Evolutionary conservation across 805 yeast genomes (phyloP).

Genomic region (Saccharomycopsis malanga): DNA sequence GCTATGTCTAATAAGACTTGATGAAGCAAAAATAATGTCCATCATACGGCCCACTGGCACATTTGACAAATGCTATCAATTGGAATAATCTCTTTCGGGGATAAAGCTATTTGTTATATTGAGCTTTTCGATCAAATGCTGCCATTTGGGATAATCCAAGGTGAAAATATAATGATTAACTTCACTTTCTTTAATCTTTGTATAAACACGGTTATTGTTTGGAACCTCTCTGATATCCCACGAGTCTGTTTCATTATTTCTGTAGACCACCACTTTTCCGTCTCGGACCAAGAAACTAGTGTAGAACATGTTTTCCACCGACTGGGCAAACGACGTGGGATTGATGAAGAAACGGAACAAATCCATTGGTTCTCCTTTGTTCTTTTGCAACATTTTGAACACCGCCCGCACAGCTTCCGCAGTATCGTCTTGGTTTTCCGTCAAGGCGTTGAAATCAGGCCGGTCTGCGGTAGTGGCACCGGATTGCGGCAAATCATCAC

Average conservation of each 20-base stretch:
- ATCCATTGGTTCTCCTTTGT: slow-evolving; percentile 38
- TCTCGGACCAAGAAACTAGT: slow-evolving; percentile 75
- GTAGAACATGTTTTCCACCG: slow-evolving; percentile 79
- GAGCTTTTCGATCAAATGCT: slow-evolving; percentile 43
- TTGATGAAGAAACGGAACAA: slow-evolving; percentile 64
- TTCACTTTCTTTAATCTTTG: slow-evolving; percentile 26
- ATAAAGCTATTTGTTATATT: slow-evolving; percentile 43
- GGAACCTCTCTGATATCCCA: slow-evolving; percentile 31
- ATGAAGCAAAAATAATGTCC: too few relatives aligned
- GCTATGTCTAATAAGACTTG: too few relatives aligned
- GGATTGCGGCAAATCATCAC: slow-evolving; percentile 27
- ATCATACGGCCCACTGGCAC: too few relatives aligned
- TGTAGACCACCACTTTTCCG: slow-evolving; percentile 41
- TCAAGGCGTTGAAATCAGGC: slow-evolving; percentile 45
- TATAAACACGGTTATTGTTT: slow-evolving; percentile 25
- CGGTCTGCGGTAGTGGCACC: slow-evolving; percentile 52
- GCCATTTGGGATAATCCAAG: slow-evolving; percentile 64
- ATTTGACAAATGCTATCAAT: too few relatives aligned
- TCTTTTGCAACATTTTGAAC: slow-evolving; percentile 35
- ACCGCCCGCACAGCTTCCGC: slow-evolving; percentile 57
- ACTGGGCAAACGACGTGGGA: slow-evolving; percentile 68
- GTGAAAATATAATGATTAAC: slow-evolving; percentile 66
- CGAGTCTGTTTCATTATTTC: slow-evolving; percentile 43
- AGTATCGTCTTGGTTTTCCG: slow-evolving; percentile 44
- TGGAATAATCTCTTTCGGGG: slow-evolving; percentile 32